Evolutionary conservation across 176 grass and related monocot species (phyloP), one percentile per base, ranked within the genome.

Genomic region (Zoysia japonica): DNA sequence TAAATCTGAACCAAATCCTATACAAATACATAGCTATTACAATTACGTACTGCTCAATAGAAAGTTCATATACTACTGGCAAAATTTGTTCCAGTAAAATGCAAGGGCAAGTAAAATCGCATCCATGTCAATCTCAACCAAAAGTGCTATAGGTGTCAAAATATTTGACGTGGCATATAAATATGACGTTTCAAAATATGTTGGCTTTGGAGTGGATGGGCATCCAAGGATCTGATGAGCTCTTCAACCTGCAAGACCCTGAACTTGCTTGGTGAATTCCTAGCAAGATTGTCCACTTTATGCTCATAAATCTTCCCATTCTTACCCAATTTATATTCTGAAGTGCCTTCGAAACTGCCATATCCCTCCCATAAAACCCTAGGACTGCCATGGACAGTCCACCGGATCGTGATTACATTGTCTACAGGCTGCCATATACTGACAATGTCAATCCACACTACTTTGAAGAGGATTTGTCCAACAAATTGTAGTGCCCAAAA

Each of bases 291-390:
- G 65, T 92, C 87, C 36, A 97, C 91, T 61, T 79, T 86, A 78
- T 97, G 94, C 66, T 91, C 79, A 76, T 88, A 91, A 61, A 97
- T 93, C 77, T 92, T 97, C 47, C 91, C 94, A 56, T 89, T 83
- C 76, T 77, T 91, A 60, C 91, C 94, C 11, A 97, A 75, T 41
- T 90, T 97, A 79, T 93, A 97, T 61, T 93, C 91, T 28, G 94
- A 97, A 2, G 85, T 97, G 74, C 91, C 94, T 14, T 97, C 94
- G 55, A 97, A 93, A 50, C 89, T 80, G 12, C 91, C 85, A 74
- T 84, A 85, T 51, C 87, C 89, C 80, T 90, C 84, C 85, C 83
- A 91, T 41, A 83, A 85, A 46, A 93, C 89, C 55, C 89, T 88
- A 81, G 89, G 94, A 14, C 91, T 90, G 43, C 91, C 91, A 61